Base-by-base conservation (phyloP, 192 early-diverging fungal species). In the Backusella tarrabulga region DNA sequence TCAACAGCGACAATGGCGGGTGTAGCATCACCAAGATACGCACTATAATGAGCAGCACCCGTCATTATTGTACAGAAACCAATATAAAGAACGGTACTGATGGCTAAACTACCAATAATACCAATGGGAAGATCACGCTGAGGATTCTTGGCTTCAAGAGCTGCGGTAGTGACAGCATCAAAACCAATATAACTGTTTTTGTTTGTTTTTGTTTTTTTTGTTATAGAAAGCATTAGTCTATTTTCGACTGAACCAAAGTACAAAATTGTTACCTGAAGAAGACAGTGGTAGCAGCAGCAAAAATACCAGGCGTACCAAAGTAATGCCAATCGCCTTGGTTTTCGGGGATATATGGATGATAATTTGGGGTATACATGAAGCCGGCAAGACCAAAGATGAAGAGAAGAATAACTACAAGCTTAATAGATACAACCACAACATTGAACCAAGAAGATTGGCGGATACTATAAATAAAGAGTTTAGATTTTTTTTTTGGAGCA, bases 121-220 rank as follows among this genome's bases (percentile, higher is more conserved):
- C 94, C 96, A 72, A 96, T 90, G 9, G 96, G 95, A 32, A 97
- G 76, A 76, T 96, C 93, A 1, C 88, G 83, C 63, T 93, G 90
- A 14, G 96, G 95, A 69, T 94, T 87, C 44, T 87, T 87, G 15
- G 93, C 86, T 80, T 97, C 96, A 77, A 94, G 92, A 9, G 96
- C 91, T 6, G 92, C 91, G 0, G 96, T 97, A 0, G 95, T 91
- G 19, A 96, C 92, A 6, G 92, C 88, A 81, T 97, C 96, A 83
- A 96, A 96, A 15, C 96, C 95, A 82, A 96, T 93, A 74, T 95
- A 96, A 17, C 92, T 77, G 14, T 63, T 56, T 56, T 52, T 3
- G 14, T 63, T 56, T 56, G 21, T 3, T 17, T 52, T n/a, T 19
- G 1, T 56, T 12, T 60, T 29, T 32, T 32, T 32, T 32, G 29